These are phyloP conservation scores for Setomelanomma holmii DNA, from an alignment of 2,329 filamentous ascomycete species.

Conservation along the genomic window DNA sequence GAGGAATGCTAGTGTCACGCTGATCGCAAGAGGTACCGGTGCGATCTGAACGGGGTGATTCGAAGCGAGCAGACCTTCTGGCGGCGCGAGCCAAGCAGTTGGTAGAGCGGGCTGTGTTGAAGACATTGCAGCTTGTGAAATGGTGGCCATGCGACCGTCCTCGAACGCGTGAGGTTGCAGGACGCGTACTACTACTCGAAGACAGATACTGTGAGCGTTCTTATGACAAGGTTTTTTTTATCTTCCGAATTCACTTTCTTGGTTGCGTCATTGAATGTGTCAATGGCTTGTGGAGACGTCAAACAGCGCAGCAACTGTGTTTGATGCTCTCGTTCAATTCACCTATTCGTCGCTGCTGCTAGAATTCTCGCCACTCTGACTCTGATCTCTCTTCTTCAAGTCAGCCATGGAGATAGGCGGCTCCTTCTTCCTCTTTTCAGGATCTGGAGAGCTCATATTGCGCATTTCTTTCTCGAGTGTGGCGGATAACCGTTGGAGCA, in stretches of 20 bases:
- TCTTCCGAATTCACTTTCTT: background rate
- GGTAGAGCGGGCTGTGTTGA: background rate
- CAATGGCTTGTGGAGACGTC: background rate
- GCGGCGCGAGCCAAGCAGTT: slow-evolving; percentile 3
- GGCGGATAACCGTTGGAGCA: slow-evolving; percentile 68
- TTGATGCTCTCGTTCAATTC: background rate
- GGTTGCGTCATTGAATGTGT: background rate
- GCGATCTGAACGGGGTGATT: background rate
- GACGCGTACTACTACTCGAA: no score
- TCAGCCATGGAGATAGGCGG: slow-evolving; percentile 47
- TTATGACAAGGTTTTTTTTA: background rate
- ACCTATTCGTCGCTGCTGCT: background rate
- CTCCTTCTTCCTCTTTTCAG: slow-evolving; percentile 21
- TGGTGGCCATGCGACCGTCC: no score
- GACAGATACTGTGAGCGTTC: no score
- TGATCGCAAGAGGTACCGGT: slow-evolving; percentile 7
- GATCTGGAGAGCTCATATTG: slow-evolving; percentile 31
- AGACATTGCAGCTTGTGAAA: no score
- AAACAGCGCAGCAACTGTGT: background rate
- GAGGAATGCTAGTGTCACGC: background rate
- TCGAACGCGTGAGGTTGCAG: no score
- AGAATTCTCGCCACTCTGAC: slow-evolving; percentile 1
- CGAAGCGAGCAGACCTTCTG: background rate
- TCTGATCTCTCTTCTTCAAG: slow-evolving; percentile 10
- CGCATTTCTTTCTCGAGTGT: slow-evolving; percentile 57